Percentiles rank a stretch among this genome's conserved stretches.
phyloP scores from a whole-genome alignment of 257 asterid genomes.

The Petunia axillaris region DNA sequence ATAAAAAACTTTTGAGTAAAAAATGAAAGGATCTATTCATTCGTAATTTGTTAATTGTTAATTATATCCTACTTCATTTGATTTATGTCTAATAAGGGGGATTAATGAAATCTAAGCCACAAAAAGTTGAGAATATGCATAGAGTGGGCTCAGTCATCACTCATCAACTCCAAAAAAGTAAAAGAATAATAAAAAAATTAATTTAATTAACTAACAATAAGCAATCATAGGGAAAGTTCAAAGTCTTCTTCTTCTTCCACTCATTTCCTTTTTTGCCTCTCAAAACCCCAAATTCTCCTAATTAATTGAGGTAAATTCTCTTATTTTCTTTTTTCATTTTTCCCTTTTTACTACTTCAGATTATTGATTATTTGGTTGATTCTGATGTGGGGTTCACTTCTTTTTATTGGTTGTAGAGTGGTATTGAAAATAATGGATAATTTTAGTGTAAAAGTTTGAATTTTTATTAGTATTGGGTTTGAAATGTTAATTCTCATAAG shows the following conservation, averaged over 20 bases:
- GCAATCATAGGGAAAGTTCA: conserved; percentile 20
- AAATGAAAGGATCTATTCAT: no score
- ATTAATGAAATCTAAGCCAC: no score
- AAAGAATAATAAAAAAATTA: not conserved
- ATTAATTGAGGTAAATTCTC: conserved; percentile 1
- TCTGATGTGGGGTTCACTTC: not conserved
- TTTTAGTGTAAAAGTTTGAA: not conserved
- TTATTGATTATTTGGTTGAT: not conserved
- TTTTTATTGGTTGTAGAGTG: not conserved
- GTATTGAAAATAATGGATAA: not conserved
- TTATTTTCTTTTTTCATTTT: not conserved
- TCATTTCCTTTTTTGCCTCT: conserved; percentile 2
- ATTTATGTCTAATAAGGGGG: no score
- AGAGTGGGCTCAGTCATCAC: not conserved
- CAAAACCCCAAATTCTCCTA: conserved; percentile 9
- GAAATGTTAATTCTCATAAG: not conserved
- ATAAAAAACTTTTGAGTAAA: no score
- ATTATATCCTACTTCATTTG: no score
- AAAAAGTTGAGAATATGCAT: no score
- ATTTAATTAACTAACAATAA: not conserved
- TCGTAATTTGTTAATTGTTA: no score
- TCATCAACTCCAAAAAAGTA: conserved; percentile 12
- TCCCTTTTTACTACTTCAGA: not conserved
- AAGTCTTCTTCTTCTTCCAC: conserved; percentile 18
- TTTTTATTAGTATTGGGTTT: conserved; percentile 9